These are phyloP conservation scores for Candida insectorum DNA, from an alignment of 805 yeast species.

Conservation along the genomic window DNA sequence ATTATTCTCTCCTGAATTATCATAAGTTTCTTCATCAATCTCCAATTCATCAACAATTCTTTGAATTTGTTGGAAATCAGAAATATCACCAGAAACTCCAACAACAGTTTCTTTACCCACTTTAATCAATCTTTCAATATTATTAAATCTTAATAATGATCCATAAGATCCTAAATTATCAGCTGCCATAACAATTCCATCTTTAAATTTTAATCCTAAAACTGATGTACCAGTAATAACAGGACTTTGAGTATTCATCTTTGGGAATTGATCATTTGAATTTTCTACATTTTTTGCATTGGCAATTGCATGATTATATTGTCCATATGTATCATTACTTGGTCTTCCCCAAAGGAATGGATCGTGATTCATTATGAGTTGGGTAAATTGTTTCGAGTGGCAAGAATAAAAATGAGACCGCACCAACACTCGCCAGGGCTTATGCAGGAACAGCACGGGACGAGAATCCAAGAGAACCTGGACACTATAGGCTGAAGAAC, in stretches of 20 bases:
- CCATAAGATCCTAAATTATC: conserved; percentile 93
- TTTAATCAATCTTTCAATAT: conserved; percentile 77
- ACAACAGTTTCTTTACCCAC: conserved; percentile 87
- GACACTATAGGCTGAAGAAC: neutral
- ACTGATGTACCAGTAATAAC: conserved; percentile 96
- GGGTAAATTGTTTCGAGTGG: no score
- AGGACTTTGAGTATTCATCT: conserved; percentile 88
- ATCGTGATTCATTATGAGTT: conserved; percentile 97
- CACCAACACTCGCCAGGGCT: neutral
- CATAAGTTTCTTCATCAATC: conserved; percentile 70
- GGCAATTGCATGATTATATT: conserved; percentile 72
- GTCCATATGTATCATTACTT: conserved; percentile 73
- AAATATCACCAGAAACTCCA: conserved; percentile 91
- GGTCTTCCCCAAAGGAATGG: conserved; percentile 97
- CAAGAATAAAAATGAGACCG: no score
- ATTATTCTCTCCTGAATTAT: conserved; percentile 53
- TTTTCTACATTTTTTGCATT: conserved; percentile 39
- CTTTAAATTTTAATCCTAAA: conserved; percentile 81
- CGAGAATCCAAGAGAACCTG: no score
- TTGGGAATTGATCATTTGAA: conserved; percentile 47
- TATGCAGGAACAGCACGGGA: conserved; percentile 1
- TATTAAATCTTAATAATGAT: conserved; percentile 79
- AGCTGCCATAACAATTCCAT: conserved; percentile 92
- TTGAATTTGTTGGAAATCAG: conserved; percentile 85
- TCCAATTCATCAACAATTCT: conserved; percentile 74